Conservation (phyloP, 2,329 filamentous ascomycete species). For the Verticillium dahliae region DNA sequence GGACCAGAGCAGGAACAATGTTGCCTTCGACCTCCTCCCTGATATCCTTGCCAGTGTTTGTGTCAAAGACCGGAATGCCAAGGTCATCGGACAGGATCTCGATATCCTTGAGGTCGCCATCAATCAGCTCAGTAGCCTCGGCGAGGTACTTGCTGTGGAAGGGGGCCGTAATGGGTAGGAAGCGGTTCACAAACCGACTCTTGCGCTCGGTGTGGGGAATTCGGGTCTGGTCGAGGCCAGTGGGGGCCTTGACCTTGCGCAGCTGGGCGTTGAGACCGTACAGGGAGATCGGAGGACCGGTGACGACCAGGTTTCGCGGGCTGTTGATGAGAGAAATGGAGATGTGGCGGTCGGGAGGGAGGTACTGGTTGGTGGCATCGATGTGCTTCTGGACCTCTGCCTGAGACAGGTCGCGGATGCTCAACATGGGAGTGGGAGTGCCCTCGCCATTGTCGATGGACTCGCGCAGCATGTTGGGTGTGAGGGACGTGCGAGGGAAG, state of each 20-base stretch:
- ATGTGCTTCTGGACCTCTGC: slow-evolving; percentile 93
- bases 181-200: slow-evolving; percentile 92
- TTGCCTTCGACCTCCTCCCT: slow-evolving; percentile 64
- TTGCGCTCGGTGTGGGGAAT: slow-evolving; percentile 95
- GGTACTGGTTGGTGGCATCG: slow-evolving; percentile 91
- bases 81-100: slow-evolving; percentile 67
- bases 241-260: slow-evolving; percentile 94
- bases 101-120: slow-evolving; percentile 80
- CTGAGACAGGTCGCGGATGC: slow-evolving; percentile 85
- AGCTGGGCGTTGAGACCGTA: slow-evolving; percentile 94
- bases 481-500: slow-evolving; percentile 89
- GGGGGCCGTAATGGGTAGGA: slow-evolving; percentile 93
- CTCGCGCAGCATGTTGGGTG: slow-evolving; percentile 84
- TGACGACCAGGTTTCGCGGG: slow-evolving; percentile 93
- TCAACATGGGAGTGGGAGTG: slow-evolving; percentile 94
- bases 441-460: slow-evolving; percentile 93
- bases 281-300: slow-evolving; percentile 88
- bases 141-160: slow-evolving; percentile 95
- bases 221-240: slow-evolving; percentile 91
- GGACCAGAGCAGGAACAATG: slow-evolving; percentile 78
- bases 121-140: slow-evolving; percentile 74
- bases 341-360: slow-evolving; percentile 88
- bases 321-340: slow-evolving; percentile 95
- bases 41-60: slow-evolving; percentile 80
- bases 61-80: slow-evolving; percentile 83